phyloP scores from a whole-genome alignment of 441 rosid species.

The Eutrema salsugineum region DNA sequence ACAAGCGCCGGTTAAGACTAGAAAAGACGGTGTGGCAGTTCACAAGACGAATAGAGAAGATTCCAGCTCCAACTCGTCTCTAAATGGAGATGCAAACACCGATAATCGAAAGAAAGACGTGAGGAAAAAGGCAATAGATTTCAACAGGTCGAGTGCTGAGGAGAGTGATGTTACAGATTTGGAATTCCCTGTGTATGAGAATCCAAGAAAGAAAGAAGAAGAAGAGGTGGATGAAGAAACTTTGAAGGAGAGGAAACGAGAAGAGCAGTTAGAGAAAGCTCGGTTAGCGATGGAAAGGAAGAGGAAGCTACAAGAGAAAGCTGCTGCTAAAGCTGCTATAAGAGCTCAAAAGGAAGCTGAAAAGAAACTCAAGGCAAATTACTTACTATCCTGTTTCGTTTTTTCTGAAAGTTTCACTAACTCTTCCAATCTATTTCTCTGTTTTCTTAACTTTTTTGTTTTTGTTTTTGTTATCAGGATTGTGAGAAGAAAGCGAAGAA shows the following conservation, averaged over 20 bases:
- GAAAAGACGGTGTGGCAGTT: slow-evolving; percentile 36
- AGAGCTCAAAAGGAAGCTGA: slow-evolving; percentile 97
- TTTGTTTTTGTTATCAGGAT: slow-evolving; percentile 55
- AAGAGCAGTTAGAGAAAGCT: slow-evolving; percentile 84
- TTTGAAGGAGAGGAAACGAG: slow-evolving; percentile 80
- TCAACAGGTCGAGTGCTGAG: slow-evolving; percentile 34
- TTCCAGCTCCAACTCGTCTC: slow-evolving; percentile 28
- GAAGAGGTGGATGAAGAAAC: slow-evolving; percentile 57
- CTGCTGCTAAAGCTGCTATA: slow-evolving; percentile 79
- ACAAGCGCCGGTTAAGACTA: slow-evolving; percentile 8
- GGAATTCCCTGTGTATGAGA: slow-evolving; percentile 38
- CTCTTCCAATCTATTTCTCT: not conserved
- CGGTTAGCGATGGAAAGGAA: slow-evolving; percentile 92
- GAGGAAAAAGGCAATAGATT: slow-evolving; percentile 27
- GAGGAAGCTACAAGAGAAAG: slow-evolving; percentile 87
- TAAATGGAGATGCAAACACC: slow-evolving; percentile 30
- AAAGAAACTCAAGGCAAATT: slow-evolving; percentile 82
- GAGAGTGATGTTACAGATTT: slow-evolving; percentile 32
- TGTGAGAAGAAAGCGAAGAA: slow-evolving; percentile 87
- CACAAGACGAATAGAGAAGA: slow-evolving; percentile 8
- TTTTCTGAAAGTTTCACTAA: not conserved
- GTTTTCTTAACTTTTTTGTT: not conserved
- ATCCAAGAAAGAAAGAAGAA: slow-evolving; percentile 32
- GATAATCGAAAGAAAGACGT: slow-evolving; percentile 49
- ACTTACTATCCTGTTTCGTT: not conserved